Base-by-base conservation (phyloP, 2,329 filamentous ascomycete species). In the Keithomyces neogunnii region DNA sequence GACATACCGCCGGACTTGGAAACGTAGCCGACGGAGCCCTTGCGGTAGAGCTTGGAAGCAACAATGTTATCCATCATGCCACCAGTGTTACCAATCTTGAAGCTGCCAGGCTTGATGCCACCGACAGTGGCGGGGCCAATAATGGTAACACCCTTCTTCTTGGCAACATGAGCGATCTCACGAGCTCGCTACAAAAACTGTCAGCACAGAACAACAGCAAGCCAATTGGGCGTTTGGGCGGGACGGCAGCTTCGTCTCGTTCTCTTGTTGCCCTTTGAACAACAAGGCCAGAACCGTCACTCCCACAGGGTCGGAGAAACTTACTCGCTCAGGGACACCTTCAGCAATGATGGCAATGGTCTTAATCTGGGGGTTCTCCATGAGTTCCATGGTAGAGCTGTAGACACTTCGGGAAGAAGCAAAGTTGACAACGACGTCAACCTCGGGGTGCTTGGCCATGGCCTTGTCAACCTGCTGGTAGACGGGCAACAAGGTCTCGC, bases 41-140 rank as follows among this genome's bases (percentile, higher is more conserved):
- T 93, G 75, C 93, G 92, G 85, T 99, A 99, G 56, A 99, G 89
- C 85, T 99, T 99, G 71, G 93, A 97, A 63, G 93, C 90, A 59
- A 99, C 93, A 66, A 99, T 99, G 84, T 99, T 99, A 83, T 99
- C 93, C 93, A 99, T 99, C 93, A 99, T 99, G 74, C 93, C 93
- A 82, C 93, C 93, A 65, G 93, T 99, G 83, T 99, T 99, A 72
- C 93, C 93, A 60, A 99, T 99, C 84, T 97, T 99, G 88, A 92
- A 99, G 71, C 88, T 89, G 72, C 93, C 93, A 57, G 93, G 93
- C 84, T 97, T 99, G 78, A 99, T 97, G 66, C 93, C 93, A 83
- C 93, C 93, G 57, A 99, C 93, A 51, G 93, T 99, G 64, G 93
- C 93, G 59, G 93, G 93, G 59, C 93, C 93, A 68, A 99, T 96